A percentile compares a stretch with the other conserved stretches of the same genome.
These are phyloP conservation scores for Orbilia ellipsospora DNA, from an alignment of 2,329 filamentous ascomycete species.

Conservation along the genomic window DNA sequence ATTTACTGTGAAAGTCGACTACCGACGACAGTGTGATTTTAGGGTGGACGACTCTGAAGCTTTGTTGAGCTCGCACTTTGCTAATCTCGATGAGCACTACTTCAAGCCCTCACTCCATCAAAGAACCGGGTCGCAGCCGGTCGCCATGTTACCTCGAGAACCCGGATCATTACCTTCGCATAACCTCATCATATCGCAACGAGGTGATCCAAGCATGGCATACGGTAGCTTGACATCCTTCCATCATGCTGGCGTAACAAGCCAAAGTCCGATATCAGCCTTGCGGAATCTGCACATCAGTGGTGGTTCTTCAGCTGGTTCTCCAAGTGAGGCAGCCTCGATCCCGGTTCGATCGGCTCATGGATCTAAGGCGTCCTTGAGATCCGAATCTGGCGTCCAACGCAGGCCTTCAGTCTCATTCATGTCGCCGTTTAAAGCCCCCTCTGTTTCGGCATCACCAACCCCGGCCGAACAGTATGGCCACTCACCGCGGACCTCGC, in stretches of 20 bases:
- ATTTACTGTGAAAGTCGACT: conserved; percentile 82
- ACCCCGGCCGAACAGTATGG: conserved; percentile 66
- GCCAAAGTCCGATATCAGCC: conserved; percentile 86
- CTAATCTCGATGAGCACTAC: conserved; percentile 87
- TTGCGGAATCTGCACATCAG: conserved; percentile 73
- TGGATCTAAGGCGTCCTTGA: conserved; percentile 66
- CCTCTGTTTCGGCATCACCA: conserved; percentile 90
- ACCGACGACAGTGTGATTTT: conserved; percentile 90
- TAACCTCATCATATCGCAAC: conserved; percentile 66
- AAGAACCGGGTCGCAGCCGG: conserved; percentile 60
- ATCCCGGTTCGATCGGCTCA: conserved; percentile 65
- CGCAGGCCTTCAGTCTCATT: conserved; percentile 88
- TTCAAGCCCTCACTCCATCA: conserved; percentile 81
- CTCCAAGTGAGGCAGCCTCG: conserved; percentile 66
- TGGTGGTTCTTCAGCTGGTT: conserved; percentile 67
- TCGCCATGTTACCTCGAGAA: conserved; percentile 64
- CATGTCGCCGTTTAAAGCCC: conserved; percentile 89
- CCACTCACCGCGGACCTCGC: conserved; percentile 68
- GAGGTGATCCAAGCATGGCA: conserved; percentile 76
- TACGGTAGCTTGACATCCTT: conserved; percentile 93
- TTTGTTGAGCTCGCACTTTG: conserved; percentile 88
- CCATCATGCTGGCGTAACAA: conserved; percentile 77
- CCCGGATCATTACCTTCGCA: conserved; percentile 79
- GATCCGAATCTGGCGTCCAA: conserved; percentile 68
- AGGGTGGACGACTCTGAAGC: conserved; percentile 91